These are phyloP conservation scores for Fraxinus cuspidata DNA, from an alignment of 257 asterid species.

Conservation along the genomic window DNA sequence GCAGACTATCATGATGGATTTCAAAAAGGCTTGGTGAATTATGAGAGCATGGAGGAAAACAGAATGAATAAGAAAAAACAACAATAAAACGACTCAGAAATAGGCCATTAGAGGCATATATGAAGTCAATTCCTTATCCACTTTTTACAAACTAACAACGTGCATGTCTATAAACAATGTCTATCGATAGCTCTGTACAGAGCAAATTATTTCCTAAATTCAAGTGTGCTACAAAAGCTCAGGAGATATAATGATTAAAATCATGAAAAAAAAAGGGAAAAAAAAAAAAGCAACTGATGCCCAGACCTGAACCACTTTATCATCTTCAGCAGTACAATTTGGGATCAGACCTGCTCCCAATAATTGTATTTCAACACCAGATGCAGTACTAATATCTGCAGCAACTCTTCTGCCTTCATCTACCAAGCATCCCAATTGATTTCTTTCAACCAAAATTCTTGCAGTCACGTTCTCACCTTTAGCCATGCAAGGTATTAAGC, in stretches of 20 bases:
- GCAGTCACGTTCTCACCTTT: slow-evolving; percentile 38
- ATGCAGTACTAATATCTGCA: slow-evolving; percentile 41
- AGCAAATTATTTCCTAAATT: background rate
- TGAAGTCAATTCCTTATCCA: background rate
- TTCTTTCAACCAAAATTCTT: slow-evolving; percentile 44
- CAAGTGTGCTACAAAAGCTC: slow-evolving; percentile 3
- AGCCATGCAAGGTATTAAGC: slow-evolving; percentile 26
- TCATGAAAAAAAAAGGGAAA: slow-evolving; percentile 5
- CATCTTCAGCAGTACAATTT: slow-evolving; percentile 33
- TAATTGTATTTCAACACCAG: slow-evolving; percentile 47
- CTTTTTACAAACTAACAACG: background rate
- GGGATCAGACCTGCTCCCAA: slow-evolving; percentile 32
- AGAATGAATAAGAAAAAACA: background rate
- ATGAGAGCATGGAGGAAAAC: background rate
- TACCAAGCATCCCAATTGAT: slow-evolving; percentile 43
- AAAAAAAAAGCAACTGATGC: slow-evolving; percentile 19
- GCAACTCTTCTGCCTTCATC: slow-evolving; percentile 47
- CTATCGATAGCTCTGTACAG: background rate
- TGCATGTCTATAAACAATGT: background rate
- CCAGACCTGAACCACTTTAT: slow-evolving; percentile 54
- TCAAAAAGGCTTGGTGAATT: background rate
- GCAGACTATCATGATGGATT: background rate
- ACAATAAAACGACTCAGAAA: background rate
- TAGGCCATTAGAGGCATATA: background rate
- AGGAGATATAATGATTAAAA: slow-evolving; percentile 16